Evolutionary conservation across 805 yeast genomes (phyloP).

Genomic region (Kregervanrija pseudodelftensis): DNA sequence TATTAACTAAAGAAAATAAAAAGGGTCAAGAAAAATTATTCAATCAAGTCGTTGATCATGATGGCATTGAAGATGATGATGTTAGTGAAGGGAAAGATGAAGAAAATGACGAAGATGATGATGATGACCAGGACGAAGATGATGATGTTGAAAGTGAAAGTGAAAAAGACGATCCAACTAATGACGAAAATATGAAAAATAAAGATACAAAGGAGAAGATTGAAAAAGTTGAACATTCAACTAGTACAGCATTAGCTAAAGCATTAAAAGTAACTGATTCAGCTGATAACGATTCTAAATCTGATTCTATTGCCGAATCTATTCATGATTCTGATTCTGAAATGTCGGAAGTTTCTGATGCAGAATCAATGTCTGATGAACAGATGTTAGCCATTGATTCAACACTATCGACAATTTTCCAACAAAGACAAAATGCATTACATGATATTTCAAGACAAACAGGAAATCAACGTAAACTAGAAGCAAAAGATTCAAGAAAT

Average conservation of each 20-base stretch:
- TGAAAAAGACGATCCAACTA: conserved; percentile 29
- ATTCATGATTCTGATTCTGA: conserved; percentile 21
- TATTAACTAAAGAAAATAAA: conserved; percentile 65
- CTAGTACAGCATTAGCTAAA: conserved; percentile 59
- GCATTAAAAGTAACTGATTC: conserved; percentile 58
- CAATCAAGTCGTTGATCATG: conserved; percentile 50
- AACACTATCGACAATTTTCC: conserved; percentile 75
- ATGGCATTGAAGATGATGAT: conserved; percentile 43
- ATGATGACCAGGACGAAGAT: conserved; percentile 37
- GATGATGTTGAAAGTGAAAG: conserved; percentile 12
- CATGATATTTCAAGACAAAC: conserved; percentile 23
- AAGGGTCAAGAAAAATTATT: conserved; percentile 75
- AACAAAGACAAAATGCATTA: conserved; percentile 68
- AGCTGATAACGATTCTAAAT: conserved; percentile 22
- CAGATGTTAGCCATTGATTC: conserved; percentile 93
- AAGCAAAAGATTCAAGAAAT: conserved; percentile 72
- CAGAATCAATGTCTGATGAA: conserved; percentile 88
- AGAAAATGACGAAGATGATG: conserved; percentile 31
- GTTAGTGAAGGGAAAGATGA: conserved; percentile 27
- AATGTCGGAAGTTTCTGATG: conserved; percentile 32
- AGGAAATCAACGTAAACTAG: conserved; percentile 64
- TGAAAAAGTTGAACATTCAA: conserved; percentile 33
- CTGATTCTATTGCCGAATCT: conserved; percentile 28
- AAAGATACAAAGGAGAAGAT: conserved; percentile 25
- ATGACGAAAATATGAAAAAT: conserved; percentile 37